These are phyloP conservation scores for Botrytis cinerea DNA, from an alignment of 2,329 filamentous ascomycete species.

Conservation along the genomic window DNA sequence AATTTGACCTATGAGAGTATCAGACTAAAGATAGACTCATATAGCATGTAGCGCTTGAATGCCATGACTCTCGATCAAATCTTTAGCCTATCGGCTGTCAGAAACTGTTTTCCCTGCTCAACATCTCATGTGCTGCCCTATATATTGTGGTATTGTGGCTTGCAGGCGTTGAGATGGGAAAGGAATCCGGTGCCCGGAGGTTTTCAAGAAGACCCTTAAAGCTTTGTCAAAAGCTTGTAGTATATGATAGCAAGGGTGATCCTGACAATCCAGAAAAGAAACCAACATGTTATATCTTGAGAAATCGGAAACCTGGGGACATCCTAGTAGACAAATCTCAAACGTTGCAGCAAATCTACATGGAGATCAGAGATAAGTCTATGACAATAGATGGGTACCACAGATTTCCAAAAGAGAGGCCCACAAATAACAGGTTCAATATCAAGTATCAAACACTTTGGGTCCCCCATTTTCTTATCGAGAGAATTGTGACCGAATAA, in stretches of 20 bases:
- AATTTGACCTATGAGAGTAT: background rate
- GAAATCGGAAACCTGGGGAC: background rate
- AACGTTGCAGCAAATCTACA: background rate
- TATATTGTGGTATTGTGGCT: slow-evolving; percentile 15
- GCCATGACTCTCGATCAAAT: background rate
- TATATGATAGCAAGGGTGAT: background rate
- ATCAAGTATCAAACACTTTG: background rate
- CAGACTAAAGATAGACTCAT: background rate
- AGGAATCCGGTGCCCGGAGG: background rate
- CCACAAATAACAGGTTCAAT: background rate
- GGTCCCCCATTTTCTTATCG: background rate
- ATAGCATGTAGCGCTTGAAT: background rate
- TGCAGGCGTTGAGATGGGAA: background rate
- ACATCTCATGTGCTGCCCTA: slow-evolving; percentile 13
- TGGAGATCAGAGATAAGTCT: background rate
- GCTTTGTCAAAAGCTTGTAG: background rate
- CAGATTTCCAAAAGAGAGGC: background rate
- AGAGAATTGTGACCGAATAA: background rate
- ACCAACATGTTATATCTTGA: background rate
- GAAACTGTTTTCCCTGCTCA: background rate
- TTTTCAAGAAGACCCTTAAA: background rate
- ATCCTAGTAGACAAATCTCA: background rate
- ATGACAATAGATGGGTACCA: background rate
- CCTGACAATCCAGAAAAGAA: background rate
- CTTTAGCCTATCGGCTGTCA: background rate